phyloP scores from a whole-genome alignment of 192 early-diverging fungal species.

The Kappamyces sp. region DNA sequence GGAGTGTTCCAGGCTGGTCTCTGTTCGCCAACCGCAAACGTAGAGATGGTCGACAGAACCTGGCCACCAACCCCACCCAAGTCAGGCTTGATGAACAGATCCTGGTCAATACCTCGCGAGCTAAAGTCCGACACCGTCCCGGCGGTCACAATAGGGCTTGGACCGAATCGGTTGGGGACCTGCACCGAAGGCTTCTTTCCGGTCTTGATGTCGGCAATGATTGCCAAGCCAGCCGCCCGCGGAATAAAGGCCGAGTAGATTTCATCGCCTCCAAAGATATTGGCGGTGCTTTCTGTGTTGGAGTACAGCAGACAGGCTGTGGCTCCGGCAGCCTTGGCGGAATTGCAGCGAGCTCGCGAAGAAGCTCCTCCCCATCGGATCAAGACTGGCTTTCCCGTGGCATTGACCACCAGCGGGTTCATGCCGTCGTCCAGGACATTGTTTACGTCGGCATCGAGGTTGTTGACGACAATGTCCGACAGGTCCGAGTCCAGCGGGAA shows the following conservation, averaged over 20 bases:
- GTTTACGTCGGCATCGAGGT: constrained; percentile 1
- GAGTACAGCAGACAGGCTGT: constrained; percentile 16
- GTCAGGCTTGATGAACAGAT: too few relatives aligned
- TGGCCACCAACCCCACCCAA: too few relatives aligned
- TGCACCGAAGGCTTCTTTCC: too few relatives aligned
- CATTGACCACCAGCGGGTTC: not conserved
- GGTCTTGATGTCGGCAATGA: too few relatives aligned
- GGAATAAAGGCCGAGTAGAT: too few relatives aligned
- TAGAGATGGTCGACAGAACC: not conserved
- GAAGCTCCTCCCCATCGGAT: constrained; percentile 13
- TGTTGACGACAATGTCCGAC: too few relatives aligned
- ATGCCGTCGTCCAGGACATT: not conserved
- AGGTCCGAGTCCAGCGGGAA: too few relatives aligned
- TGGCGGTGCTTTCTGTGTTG: constrained; percentile 4
- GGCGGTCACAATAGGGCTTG: too few relatives aligned
- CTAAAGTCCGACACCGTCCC: too few relatives aligned
- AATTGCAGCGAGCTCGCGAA: constrained; percentile 14
- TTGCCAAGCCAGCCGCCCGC: too few relatives aligned
- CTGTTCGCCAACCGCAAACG: not conserved
- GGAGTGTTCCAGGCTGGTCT: not conserved
- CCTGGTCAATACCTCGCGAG: too few relatives aligned
- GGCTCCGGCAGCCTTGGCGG: constrained; percentile 9
- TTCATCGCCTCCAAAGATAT: not conserved
- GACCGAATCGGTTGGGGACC: too few relatives aligned
- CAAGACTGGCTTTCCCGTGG: constrained; percentile 11